A percentile compares a stretch with the other conserved stretches of the same genome.
Conservation (phyloP, 2,329 filamentous ascomycete species). For the Fusarium anthophilum region DNA sequence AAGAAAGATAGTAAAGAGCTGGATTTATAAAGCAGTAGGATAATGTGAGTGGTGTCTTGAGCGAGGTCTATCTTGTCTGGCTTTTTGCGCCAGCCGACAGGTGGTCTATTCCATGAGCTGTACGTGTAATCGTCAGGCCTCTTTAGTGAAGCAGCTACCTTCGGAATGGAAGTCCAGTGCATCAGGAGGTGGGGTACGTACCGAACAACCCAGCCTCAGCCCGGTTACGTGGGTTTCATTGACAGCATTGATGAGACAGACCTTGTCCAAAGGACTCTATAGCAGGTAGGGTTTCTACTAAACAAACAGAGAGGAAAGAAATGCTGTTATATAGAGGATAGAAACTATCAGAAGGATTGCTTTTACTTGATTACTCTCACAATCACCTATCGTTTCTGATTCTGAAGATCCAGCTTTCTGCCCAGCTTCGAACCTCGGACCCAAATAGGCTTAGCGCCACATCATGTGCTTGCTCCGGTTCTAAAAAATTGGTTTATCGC, state of each 20-base stretch:
- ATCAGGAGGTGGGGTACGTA: constrained; percentile 40
- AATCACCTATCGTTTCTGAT: neutral
- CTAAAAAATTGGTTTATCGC: constrained; percentile 46
- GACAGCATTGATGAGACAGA: neutral
- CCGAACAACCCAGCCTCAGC: constrained; percentile 24
- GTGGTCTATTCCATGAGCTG: constrained; percentile 24
- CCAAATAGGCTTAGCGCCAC: constrained; percentile 31
- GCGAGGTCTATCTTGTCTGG: constrained; percentile 11
- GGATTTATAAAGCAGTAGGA: neutral
- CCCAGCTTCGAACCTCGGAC: constrained; percentile 19
- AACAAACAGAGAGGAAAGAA: neutral
- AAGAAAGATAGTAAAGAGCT: neutral
- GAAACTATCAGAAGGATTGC: too few relatives aligned
- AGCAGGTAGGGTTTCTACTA: neutral
- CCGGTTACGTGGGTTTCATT: constrained; percentile 3
- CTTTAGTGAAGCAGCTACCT: constrained; percentile 11
- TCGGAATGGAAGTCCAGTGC: constrained; percentile 8
- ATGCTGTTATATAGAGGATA: neutral
- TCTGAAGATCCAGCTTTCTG: neutral
- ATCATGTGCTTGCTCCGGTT: constrained; percentile 40
- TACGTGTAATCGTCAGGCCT: constrained; percentile 26
- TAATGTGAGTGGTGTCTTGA: constrained; percentile 8
- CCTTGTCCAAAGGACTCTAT: neutral
- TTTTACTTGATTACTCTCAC: neutral
- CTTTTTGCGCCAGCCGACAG: constrained; percentile 27